Base-by-base conservation (phyloP, 257 asterid species). In the Lithospermum erythrorhizon region DNA sequence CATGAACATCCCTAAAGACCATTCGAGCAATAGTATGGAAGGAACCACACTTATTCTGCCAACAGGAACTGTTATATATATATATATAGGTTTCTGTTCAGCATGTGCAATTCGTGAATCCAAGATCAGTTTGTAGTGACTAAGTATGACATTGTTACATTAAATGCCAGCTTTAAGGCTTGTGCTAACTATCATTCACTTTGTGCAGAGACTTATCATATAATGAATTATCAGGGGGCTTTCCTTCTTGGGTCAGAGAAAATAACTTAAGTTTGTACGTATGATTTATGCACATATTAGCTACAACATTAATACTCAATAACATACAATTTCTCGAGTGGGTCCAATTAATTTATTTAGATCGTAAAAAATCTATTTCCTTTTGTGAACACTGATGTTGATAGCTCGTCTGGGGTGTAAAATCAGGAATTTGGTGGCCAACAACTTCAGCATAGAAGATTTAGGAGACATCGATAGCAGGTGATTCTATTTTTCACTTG, bases 351-450 rank as follows among this genome's bases (percentile, higher is more conserved):
- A 27, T 0, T 5, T 5, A 6, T 24, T 27, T 27, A 7, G 6
- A 5, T 0, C 55, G 16, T 5, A 29, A 57, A 55, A 29, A n/a
- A 9, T 9, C 20, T n/a, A 18, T 2, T 41, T 5, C 60, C 4
- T 1, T 27, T 60, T 60, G 56, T 62, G 54, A n/a, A 45, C n/a
- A 21, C 65, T 69, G 37, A 69, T 30, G 55, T 53, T 16, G 53
- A 54, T 7, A 19, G 56, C 55, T 14, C 45, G 27, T 30, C n/a
- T 57, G 65, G 27, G 61, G 32, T 61, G 61, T 29, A 21, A 21
- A 21, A 64, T 63, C 72, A 80, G 96, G 55, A 90, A 90, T 67
- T 68, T 85, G 78, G 90, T 85, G 16, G 94, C 79, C 72, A 87
- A 90, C 82, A 83, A 83, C 75, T 81, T 87, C 70, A 78, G 77